Evolutionary conservation across 106 monocot species (phyloP).

Genomic region (Vanilla planifolia): DNA sequence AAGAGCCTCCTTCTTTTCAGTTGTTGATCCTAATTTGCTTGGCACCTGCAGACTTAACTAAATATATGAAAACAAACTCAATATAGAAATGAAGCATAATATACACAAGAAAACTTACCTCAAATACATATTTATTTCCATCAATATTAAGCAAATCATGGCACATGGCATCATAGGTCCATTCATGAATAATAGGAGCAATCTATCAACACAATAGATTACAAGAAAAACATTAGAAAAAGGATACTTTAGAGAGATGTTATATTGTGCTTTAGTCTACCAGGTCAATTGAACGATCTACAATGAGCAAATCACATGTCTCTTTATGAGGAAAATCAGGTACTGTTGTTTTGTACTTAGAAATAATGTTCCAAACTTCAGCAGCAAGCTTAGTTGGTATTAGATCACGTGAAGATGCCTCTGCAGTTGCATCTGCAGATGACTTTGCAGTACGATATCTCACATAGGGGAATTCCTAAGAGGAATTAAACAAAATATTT

Average conservation of each 20-base stretch:
- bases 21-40: conserved; percentile 33
- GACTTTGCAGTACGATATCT: conserved; percentile 60
- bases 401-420: conserved; percentile 32
- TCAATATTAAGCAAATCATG: conserved; percentile 72
- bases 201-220: conserved; percentile 27
- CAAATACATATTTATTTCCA: conserved; percentile 60
- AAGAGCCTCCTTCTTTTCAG: conserved; percentile 54
- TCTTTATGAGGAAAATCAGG: conserved; percentile 71
- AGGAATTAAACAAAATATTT: not conserved
- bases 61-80: not conserved
- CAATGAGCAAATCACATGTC: conserved; percentile 69
- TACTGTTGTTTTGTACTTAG: conserved; percentile 52
- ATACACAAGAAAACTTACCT: conserved; percentile 27
- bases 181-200: conserved; percentile 81
- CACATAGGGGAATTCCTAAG: conserved; percentile 66
- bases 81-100: conserved; percentile 1
- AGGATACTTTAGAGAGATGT: not conserved
- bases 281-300: conserved; percentile 65
- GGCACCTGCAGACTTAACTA: conserved; percentile 18
- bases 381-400: conserved; percentile 59
- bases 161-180: conserved; percentile 87
- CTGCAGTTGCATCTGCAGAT: conserved; percentile 29
- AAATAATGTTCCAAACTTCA: conserved; percentile 54
- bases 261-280: conserved; percentile 23
- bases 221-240: conserved; percentile 6